Base-by-base conservation (phyloP, 208 protist species). In the Wallacemonas sp. region DNA sequence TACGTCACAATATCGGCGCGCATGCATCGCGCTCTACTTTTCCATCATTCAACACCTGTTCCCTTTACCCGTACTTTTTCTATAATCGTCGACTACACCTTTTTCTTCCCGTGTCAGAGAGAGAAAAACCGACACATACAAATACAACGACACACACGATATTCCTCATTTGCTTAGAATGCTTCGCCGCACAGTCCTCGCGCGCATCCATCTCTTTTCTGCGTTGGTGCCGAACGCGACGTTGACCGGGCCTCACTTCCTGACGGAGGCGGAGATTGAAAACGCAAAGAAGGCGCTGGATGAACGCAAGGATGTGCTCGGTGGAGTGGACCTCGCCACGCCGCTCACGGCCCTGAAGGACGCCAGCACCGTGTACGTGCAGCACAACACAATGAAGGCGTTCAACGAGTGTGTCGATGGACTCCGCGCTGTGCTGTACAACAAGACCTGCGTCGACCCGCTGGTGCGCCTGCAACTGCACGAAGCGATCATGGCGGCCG, bases 401-500 rank as follows among this genome's bases (percentile, higher is more conserved):
- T 74, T 96, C 10, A 57, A 73, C 11, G 54, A 81, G 33, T 79
- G 74, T 48, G 82, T 91, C 4, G 81, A 82, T 28, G 49, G 16
- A 1, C 79, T 86, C 32, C 85, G 91, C 7, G 70, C 73, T 4
- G 72, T 78, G 42, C 57, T 96, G 46, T 93, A 94, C 73, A 77
- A 82, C 20, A 85, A 84, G 49, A 63, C 74, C 41, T 74, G 59
- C 42, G 74, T 20, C 7, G 81, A 96, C 62, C 81, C 88, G 20
- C 76, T 80, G 20, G 70, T 76, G 11, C 88, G 91, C 10, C 71
- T 94, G 22, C 80, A 93, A 67, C 52, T 96, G 3, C 91, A 96
- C 59, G 88, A 96, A 57, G 80, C 80, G n/a, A 88, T 96, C 64
- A 96, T 96, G 91, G 91, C 83, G 10, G 82, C 83, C 2, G 91